Percentiles rank a stretch among this genome's conserved stretches.
Evolutionary conservation across 306 rosid genomes (phyloP).

Genomic region (Prunus mongolica): DNA sequence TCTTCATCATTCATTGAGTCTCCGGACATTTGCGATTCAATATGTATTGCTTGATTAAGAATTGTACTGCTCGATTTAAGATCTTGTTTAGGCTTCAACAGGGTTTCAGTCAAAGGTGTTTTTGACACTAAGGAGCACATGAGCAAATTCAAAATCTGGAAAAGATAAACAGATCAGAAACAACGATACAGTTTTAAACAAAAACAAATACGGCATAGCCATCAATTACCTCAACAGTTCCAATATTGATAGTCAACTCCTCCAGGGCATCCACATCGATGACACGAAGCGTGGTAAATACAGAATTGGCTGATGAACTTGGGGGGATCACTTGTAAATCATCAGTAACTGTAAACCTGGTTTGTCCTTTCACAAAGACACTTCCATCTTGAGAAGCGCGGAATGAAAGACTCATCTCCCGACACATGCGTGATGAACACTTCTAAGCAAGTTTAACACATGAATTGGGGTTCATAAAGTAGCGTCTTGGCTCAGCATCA

Average conservation of each 20-base stretch:
- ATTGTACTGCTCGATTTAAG: not conserved
- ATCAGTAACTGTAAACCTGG: slow-evolving; percentile 7
- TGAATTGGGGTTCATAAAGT: not conserved
- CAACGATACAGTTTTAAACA: not conserved
- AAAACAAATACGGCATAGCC: not conserved
- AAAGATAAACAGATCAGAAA: not conserved
- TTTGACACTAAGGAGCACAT: not conserved
- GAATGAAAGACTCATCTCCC: not conserved
- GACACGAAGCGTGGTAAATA: slow-evolving; percentile 7
- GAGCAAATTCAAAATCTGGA: slow-evolving; percentile 5
- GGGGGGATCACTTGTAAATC: slow-evolving; percentile 2
- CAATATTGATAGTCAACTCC: not conserved
- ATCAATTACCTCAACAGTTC: not conserved
- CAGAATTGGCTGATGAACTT: not conserved
- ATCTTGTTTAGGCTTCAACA: not conserved
- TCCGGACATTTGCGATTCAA: not conserved
- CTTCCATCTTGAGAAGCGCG: not conserved
- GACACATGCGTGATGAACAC: rapidly evolving
- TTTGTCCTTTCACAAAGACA: not conserved
- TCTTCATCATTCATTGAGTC: not conserved
- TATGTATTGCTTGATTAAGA: not conserved
- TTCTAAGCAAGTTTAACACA: too few relatives aligned
- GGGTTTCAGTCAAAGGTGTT: not conserved
- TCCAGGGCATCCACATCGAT: not conserved
- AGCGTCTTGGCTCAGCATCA: not conserved